Evolutionary conservation across 2,329 filamentous ascomycete species (phyloP), one percentile per base, ranked within the genome.

Genomic region (Neopestalotiopsis sp.): DNA sequence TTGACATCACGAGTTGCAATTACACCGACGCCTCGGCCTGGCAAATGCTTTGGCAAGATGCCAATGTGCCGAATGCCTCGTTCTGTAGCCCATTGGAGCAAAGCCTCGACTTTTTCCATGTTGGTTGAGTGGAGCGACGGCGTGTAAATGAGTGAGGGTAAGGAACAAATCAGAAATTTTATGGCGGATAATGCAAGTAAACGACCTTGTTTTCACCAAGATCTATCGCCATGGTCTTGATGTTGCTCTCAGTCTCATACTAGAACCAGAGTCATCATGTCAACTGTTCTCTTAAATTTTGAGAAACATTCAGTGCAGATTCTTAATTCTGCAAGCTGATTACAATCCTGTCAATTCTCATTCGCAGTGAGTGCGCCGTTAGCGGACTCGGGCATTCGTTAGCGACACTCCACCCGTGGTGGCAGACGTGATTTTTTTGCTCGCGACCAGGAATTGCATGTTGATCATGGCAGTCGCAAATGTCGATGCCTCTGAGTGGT

Each of bases 21-120:
- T 68, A 97, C 90, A 61, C 95, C 94, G 66, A 96, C 87, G 34
- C 94, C 94, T 67, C 92, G 87, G 1, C 90, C 92, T 5, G 90
- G 88, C 17, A 97, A 90, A 53, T 83, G 84, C 56, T 89, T 86
- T 5, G 94, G 90, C 2, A 84, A 83, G 62, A 97, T 89, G 34
- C 90, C 90, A 74, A 91, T 85, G 72, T 94, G 87, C 45, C 86
- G 80, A 34, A 97, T 87, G 14, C 92, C 92, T 68, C 89, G 86
- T 1, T 81, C 79, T 58, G 84, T 78, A 1, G 92, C 91, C 93
- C 94, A 97, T 69, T 85, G 75, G 2, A 91, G 84, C 70, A 97
- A 92, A 9, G 83, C 80, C 32, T 87, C 81, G 66, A 74, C 59
- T 56, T 72, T 40, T 5, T 77, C 75, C 74, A 76, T 77, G 1